Conservation (phyloP, 169 alveolate genomes). For the Eimeria maxima region DNA sequence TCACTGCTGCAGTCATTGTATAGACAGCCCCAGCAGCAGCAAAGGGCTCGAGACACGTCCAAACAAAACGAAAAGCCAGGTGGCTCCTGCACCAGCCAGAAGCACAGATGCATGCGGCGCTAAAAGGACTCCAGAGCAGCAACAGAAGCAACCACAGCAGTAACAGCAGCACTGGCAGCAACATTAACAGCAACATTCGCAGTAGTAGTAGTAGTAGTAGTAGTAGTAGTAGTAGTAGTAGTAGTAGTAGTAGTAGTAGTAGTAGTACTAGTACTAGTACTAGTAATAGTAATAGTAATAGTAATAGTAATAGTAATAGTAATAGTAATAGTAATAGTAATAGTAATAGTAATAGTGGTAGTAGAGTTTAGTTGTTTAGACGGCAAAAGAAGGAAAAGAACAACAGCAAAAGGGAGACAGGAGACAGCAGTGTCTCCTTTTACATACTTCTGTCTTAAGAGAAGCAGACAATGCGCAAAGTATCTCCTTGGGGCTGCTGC, state of each 20-base stretch:
- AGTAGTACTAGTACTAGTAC: too few relatives aligned
- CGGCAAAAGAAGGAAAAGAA: background rate
- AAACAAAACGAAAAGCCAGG: constrained; percentile 24
- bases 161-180: background rate
- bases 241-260: too few relatives aligned
- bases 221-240: too few relatives aligned
- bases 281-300: too few relatives aligned
- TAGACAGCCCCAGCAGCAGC: constrained; percentile 21
- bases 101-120: background rate
- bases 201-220: too few relatives aligned
- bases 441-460: background rate
- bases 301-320: too few relatives aligned
- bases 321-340: background rate
- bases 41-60: constrained; percentile 12
- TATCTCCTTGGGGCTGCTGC: background rate
- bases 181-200: background rate
- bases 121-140: background rate
- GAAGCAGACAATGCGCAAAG: background rate
- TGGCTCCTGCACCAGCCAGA: constrained; percentile 19
- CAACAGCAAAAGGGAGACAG: background rate
- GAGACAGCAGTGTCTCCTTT: background rate
- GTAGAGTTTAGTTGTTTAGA: background rate
- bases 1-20: background rate
- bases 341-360: background rate
- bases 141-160: background rate